Base-by-base conservation (phyloP, 31 red algal species). In the Odonthalia washingtoniensis region DNA sequence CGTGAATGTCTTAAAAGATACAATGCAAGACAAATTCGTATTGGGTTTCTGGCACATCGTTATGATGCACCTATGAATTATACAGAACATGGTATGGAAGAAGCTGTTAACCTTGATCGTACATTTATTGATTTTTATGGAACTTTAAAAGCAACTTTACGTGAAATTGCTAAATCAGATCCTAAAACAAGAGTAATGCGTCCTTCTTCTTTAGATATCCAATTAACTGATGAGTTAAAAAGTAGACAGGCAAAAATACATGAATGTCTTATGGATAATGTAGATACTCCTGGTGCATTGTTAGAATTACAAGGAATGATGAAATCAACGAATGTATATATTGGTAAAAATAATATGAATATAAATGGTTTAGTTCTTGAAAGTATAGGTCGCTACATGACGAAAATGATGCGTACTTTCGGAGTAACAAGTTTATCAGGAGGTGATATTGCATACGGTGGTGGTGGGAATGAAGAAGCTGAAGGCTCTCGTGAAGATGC, bases 21-120 rank as follows among this genome's bases (percentile, higher is more conserved):
- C 38, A 92, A 91, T 70, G 86, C 94, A 31, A 63, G 95, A 37
- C 97, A 99, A 65, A 75, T 99, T 74, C 85, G 97, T 9, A 40
- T 97, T 3, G 77, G 85, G 28, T 95, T 99, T 73, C 80, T 99
- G 0, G 53, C 78, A n/a, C 94, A 99, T 74, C 90, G 83, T 3
- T 99, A 99, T 77, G 80, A 94, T 39, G 93, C 93, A 17, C 80
- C 75, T 24, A 99, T 94, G 97, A 92, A 89, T 68, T 99, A 99
- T 67, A 78, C 94, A 4, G 98, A 97, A 68, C 77, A 90, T 46
- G 88, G 73, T 32, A 94, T 99, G 92, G 77, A 92, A 33, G 92
- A 97, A 62, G 92, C 92, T 5, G 82, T 96, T 32, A 87, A 49
- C 65, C 61, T 95, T 1, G 93, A 99, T 60, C 62, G 90, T 46